Evolutionary conservation across 176 grass and related monocot genomes (phyloP).

Genomic region (Hordeum marinum): DNA sequence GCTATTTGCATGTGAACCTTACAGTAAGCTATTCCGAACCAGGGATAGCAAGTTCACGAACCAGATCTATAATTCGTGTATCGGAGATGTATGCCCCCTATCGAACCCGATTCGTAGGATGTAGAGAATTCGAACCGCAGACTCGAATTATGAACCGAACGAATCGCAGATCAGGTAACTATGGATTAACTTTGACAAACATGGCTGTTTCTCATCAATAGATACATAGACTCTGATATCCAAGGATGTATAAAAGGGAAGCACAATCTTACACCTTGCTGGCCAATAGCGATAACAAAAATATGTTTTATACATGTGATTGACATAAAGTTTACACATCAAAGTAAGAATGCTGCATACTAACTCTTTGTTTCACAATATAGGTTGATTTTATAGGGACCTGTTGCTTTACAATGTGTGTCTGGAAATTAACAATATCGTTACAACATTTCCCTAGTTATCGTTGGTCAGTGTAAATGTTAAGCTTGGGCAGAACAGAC

Average conservation of each 20-base stretch:
- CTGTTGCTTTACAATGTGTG: not conserved
- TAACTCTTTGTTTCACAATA: not conserved
- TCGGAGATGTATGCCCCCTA: too few species aligned
- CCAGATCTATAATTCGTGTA: too few species aligned
- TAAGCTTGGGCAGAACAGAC: not conserved
- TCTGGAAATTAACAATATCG: not conserved
- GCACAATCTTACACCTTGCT: not conserved
- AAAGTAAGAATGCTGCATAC: not conserved
- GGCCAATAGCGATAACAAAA: not conserved
- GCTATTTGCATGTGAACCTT: too few species aligned
- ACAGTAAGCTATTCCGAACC: too few species aligned
- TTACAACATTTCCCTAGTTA: not conserved
- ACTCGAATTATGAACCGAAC: too few species aligned
- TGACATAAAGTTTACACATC: not conserved
- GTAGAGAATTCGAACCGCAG: too few species aligned
- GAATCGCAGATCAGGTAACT: too few species aligned
- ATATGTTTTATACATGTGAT: not conserved
- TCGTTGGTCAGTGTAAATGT: not conserved
- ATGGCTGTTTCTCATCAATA: not conserved
- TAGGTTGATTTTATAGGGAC: not conserved
- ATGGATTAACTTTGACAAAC: not conserved
- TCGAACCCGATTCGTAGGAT: too few species aligned
- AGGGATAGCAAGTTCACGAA: too few species aligned
- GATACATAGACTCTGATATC: not conserved
- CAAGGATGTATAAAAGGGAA: not conserved